Evolutionary conservation across 2,329 filamentous ascomycete genomes (phyloP).

Genomic region (Ophiostoma sp.): DNA sequence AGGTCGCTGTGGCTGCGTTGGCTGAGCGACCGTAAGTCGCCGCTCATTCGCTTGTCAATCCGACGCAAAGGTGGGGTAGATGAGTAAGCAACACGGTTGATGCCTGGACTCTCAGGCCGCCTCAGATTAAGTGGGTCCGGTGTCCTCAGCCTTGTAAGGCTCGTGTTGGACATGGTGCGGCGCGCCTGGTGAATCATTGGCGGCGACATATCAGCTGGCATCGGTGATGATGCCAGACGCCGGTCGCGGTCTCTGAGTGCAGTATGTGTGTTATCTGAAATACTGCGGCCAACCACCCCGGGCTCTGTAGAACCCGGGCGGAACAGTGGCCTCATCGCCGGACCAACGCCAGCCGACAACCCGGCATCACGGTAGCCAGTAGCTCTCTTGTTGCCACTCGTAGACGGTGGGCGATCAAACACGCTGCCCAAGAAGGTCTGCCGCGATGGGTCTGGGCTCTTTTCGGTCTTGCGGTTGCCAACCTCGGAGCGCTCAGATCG

Average conservation of each 20-base stretch:
- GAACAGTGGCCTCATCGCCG: constrained; percentile 9
- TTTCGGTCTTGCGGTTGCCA: neutral
- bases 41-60: constrained; percentile 62
- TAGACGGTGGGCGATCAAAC: neutral
- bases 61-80: constrained; percentile 66
- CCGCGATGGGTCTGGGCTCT: neutral
- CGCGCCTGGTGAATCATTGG: constrained; percentile 16
- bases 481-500: too few species aligned
- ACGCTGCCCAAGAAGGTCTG: neutral
- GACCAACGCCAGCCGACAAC: constrained; percentile 24
- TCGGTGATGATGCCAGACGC: constrained; percentile 21
- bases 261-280: constrained; percentile 24
- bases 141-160: constrained; percentile 48
- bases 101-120: constrained; percentile 60
- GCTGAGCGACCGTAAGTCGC: constrained; percentile 67
- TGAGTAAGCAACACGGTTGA: constrained; percentile 41
- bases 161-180: constrained; percentile 50
- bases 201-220: constrained; percentile 5
- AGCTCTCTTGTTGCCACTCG: constrained; percentile 16
- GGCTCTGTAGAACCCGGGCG: constrained; percentile 9
- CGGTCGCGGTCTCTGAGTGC: constrained; percentile 15
- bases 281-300: constrained; percentile 16
- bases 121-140: constrained; percentile 52
- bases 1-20: constrained; percentile 39
- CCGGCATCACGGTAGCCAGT: constrained; percentile 30